A percentile compares a stretch with the other conserved stretches of the same genome.
Evolutionary conservation across 495 filamentous ascomycete genomes (phyloP).

Genomic region (Pyrenopolyporus hunteri): DNA sequence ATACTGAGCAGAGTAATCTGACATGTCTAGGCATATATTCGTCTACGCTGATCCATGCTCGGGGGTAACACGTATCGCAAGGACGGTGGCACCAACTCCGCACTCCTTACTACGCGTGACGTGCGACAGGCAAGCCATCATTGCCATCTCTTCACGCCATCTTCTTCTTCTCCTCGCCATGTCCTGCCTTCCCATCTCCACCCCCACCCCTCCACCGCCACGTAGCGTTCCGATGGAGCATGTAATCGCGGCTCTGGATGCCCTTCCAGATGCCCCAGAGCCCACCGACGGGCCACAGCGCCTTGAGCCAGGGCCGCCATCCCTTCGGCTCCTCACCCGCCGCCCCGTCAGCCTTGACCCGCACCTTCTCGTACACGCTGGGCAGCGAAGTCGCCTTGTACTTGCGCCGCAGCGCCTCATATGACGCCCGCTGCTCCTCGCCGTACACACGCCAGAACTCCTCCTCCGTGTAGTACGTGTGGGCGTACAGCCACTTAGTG

Average conservation of each 20-base stretch:
- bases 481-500: slow-evolving; percentile 67
- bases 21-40: too few species aligned
- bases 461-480: slow-evolving; percentile 61
- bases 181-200: slow-evolving; percentile 4
- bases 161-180: slow-evolving; percentile 21
- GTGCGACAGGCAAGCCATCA: not conserved
- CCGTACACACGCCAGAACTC: slow-evolving; percentile 65
- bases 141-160: not conserved
- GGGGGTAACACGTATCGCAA: too few species aligned
- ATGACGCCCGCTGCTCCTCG: slow-evolving; percentile 48
- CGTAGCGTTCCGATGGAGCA: slow-evolving; percentile 56
- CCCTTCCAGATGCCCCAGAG: slow-evolving; percentile 62
- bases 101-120: not conserved
- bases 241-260: slow-evolving; percentile 61
- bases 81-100: too few species aligned
- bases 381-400: slow-evolving; percentile 60
- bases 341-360: slow-evolving; percentile 47
- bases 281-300: slow-evolving; percentile 57
- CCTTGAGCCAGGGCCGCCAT: slow-evolving; percentile 48
- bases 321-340: slow-evolving; percentile 21
- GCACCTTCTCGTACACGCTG: slow-evolving; percentile 63
- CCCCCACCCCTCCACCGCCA: slow-evolving; percentile 58
- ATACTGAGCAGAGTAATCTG: too few species aligned
- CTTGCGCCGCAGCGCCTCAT: slow-evolving; percentile 58
- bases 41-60: too few species aligned